Conservation (phyloP, 139 green algal species). For the Ettlia oleoabundans region DNA sequence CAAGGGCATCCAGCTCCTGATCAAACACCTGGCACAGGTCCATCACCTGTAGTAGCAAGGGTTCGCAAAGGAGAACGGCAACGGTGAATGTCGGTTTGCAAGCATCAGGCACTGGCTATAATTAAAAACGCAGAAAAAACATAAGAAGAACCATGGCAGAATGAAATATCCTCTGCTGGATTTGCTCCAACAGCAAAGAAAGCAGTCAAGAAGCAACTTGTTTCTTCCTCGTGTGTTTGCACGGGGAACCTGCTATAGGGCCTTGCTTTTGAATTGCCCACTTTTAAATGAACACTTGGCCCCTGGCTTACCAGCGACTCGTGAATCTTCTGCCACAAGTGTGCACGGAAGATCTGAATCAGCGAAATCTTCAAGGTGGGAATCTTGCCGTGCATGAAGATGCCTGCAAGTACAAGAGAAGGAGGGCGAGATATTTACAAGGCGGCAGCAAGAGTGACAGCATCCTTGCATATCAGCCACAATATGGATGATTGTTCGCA, state of each 20-base stretch:
- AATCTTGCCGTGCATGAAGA: constrained; percentile 99
- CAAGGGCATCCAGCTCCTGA: constrained; percentile 98
- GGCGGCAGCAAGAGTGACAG: background rate
- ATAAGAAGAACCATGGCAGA: too few species aligned
- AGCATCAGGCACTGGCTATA: background rate
- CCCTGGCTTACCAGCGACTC: constrained; percentile 97
- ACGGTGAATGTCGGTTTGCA: background rate
- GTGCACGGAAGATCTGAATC: constrained; percentile 99
- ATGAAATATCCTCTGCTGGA: too few species aligned
- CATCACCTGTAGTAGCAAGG: constrained; percentile 23
- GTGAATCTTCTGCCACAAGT: constrained; percentile 99
- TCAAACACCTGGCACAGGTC: constrained; percentile 88
- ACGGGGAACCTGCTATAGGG: too few species aligned
- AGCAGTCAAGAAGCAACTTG: too few species aligned
- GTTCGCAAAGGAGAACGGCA: background rate
- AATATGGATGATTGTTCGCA: too few species aligned
- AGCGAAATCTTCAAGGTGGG: constrained; percentile 99
- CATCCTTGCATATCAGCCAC: too few species aligned
- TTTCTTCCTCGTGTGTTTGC: too few species aligned
- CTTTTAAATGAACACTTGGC: too few species aligned
- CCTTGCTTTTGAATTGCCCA: too few species aligned
- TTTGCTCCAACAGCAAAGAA: too few species aligned
- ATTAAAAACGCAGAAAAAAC: too few species aligned
- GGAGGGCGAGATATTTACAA: background rate
- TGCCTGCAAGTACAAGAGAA: too few species aligned